Base-by-base conservation (phyloP, 306 rosid genomes). In the Dryas alaskensis region DNA sequence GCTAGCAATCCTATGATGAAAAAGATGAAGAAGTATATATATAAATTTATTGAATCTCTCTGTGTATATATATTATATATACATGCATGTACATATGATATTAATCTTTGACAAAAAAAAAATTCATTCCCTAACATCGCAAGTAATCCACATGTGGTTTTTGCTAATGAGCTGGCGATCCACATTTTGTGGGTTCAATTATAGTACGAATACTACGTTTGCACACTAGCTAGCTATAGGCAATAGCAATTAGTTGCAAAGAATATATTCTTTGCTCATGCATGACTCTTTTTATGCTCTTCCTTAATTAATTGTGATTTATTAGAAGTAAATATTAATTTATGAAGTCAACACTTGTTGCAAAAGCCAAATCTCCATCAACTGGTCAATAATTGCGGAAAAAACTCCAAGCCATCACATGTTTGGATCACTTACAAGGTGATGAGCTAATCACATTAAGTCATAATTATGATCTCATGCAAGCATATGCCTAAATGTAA, bases 131-230 rank as follows among this genome's bases (percentile, higher is more conserved):
- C 64, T 12, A 16, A 51, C 31, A 22, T 40, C 39, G n/a, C 71
- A 52, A 74, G 78, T 65, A 64, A 63, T 40, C 72, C 62, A 7
- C 78, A 43, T 51, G 64, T 74, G 70, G 4, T 64, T 22, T 60
- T 19, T 63, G 31, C 27, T 16, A 17, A 43, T 60, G 42, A 16
- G 73, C 27, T 17, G 55, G 50, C 5, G 81, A 77, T 77, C 82
- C 85, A 67, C 79, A 44, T 19, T 68, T 54, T 48, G 3, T 5
- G 66, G 79, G 67, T 67, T 54, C 76, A 60, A 40, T 31, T 31
- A 22, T 22, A 51, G 27, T 58, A 50, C 8, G 16, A 0, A 51
- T 10, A 16, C 48, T 14, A 7, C 37, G 53, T 44, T 17, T 17
- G 9, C 37, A 65, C 14, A 17, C 69, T 10, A 17, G 70, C 70